phyloP scores from a whole-genome alignment of 768 basidiomycete genomes.

The Boletales sp. region DNA sequence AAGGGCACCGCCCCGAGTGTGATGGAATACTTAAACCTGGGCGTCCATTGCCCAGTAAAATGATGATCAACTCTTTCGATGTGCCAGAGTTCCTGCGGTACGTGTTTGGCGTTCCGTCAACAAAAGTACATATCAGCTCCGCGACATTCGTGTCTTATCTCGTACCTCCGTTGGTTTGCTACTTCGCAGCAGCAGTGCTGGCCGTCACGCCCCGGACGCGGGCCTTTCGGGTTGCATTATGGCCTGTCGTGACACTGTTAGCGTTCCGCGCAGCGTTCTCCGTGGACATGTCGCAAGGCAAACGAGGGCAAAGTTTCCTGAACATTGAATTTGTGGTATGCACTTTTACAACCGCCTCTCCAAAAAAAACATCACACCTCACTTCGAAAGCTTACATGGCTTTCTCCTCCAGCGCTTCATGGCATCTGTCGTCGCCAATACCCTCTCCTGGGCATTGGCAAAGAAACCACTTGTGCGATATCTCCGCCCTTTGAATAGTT shows the following conservation, averaged over 20 bases:
- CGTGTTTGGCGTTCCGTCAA: slow-evolving; percentile 2
- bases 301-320: not conserved
- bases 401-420: slow-evolving; percentile 9
- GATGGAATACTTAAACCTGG: too few relatives aligned
- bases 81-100: not conserved
- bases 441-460: slow-evolving; percentile 10
- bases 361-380: not conserved
- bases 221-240: slow-evolving; percentile 40
- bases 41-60: too few relatives aligned
- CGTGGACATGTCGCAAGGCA: slow-evolving; percentile 5
- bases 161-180: slow-evolving; percentile 41
- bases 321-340: slow-evolving; percentile 13
- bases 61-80: too few relatives aligned
- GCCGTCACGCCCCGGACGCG: slow-evolving; percentile 45
- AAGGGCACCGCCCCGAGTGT: too few relatives aligned
- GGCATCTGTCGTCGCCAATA: slow-evolving; percentile 7
- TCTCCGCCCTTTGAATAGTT: not conserved
- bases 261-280: slow-evolving; percentile 36
- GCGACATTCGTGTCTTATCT: slow-evolving; percentile 35
- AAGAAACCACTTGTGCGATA: slow-evolving; percentile 15
- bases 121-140: slow-evolving; percentile 27
- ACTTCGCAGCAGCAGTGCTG: slow-evolving; percentile 48
- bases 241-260: slow-evolving; percentile 42
- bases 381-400: not conserved
- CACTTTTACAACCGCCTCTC: not conserved